phyloP scores from a whole-genome alignment of 1,284 basidiomycete species.

The Trametes versicolor region DNA sequence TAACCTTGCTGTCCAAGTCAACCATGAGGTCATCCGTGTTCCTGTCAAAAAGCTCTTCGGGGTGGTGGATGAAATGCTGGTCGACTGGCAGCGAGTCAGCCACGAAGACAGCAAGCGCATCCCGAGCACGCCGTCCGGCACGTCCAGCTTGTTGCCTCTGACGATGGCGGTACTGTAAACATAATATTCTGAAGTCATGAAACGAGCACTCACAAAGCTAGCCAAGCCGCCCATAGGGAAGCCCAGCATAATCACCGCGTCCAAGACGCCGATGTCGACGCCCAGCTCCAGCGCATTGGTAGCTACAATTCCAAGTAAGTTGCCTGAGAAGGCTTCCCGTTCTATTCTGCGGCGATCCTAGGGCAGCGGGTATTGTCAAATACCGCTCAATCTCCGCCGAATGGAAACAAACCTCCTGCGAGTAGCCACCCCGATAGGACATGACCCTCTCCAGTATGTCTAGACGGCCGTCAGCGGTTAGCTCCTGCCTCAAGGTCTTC shows the following conservation, averaged over 20 bases:
- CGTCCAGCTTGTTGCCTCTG: constrained; percentile 91
- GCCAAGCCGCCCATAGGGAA: constrained; percentile 81
- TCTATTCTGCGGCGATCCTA: constrained; percentile 89
- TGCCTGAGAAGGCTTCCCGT: constrained; percentile 86
- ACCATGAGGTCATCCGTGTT: constrained; percentile 73
- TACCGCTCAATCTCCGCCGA: background rate
- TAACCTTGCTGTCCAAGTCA: constrained; percentile 79
- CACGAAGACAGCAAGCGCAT: constrained; percentile 85
- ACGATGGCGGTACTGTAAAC: background rate
- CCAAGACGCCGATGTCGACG: constrained; percentile 89
- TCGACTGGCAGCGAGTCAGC: constrained; percentile 81
- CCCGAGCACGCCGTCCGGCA: constrained; percentile 85
- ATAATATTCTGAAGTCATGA: background rate
- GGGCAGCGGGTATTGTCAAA: constrained; percentile 11
- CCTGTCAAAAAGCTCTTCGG: constrained; percentile 75
- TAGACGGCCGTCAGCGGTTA: constrained; percentile 78
- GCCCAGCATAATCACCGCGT: constrained; percentile 91
- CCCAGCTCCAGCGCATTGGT: constrained; percentile 93
- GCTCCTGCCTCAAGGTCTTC: constrained; percentile 79
- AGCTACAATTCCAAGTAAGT: constrained; percentile 87
- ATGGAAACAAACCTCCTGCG: constrained; percentile 52
- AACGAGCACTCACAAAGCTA: constrained; percentile 68
- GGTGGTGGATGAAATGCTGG: constrained; percentile 80
- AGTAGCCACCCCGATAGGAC: constrained; percentile 88
- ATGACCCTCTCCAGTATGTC: constrained; percentile 85